Evolutionary conservation across 495 filamentous ascomycete genomes (phyloP), one percentile per base, ranked within the genome.

Genomic region (Aspergillus egyptiacus): DNA sequence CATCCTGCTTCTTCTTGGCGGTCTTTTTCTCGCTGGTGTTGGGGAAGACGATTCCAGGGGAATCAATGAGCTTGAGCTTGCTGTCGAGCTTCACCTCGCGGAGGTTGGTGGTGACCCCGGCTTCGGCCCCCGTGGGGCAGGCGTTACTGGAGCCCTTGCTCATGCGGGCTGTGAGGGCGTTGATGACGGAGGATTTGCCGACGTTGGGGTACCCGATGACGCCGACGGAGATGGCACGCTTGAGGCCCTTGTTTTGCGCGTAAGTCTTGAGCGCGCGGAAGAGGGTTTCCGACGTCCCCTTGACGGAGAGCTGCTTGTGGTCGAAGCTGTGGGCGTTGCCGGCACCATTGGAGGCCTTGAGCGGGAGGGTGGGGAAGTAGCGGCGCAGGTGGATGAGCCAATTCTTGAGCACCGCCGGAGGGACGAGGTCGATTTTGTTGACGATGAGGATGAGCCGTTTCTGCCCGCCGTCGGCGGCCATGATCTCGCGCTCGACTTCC

Each of bases 201-300:
- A 96, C 91, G 67, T 97, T 97, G 51, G 91, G 91, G 70, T 96
- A 96, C 33, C 91, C 91, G 59, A 97, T 91, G 37, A 97, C 85
- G 55, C 91, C 91, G 46, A 97, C 91, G 35, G 85, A 88, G 61
- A 93, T 82, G 43, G 91, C 83, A 37, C 91, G 85, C 73, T 94
- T 94, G 54, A 96, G 73, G 56, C 90, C 82, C 67, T 85, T 85
- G 49, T 78, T 75, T 50, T 86, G 79, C n/a, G 91, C 87, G 64
- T 87, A 96, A 22, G 85, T 81, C 73, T 97, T 97, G 37, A 97
- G 80, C 1, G 91, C 85, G 43, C 82, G 86, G 75, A 97, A 85
- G n/a, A 97, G 80, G 0, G 86, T 84, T 28, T 85, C 79, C 5
- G 89, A 89, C 13, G 91, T 96, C 57, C 79, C 88, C 65, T 90